A percentile compares a stretch with the other conserved stretches of the same genome.
These are phyloP conservation scores for Pyronema omphalodes DNA, from an alignment of 495 filamentous ascomycete genomes.

Conservation along the genomic window DNA sequence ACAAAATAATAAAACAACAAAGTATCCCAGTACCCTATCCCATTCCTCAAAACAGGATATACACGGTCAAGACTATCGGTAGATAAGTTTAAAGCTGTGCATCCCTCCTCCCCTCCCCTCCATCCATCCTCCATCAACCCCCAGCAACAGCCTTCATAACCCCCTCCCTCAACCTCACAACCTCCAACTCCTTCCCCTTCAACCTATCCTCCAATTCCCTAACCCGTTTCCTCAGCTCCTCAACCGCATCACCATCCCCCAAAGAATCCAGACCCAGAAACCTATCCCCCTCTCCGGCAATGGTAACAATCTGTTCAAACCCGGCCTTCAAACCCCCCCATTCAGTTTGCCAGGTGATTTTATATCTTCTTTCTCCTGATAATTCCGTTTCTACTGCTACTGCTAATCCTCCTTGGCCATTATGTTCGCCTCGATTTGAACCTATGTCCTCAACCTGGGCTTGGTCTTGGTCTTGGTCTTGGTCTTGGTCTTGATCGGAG, in stretches of 20 bases:
- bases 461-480: conserved; percentile 14
- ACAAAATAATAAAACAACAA: no score
- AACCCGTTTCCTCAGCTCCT: conserved; percentile 17
- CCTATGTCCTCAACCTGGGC: conserved; percentile 6
- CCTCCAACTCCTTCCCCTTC: conserved; percentile 18
- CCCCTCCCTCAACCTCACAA: conserved; percentile 14
- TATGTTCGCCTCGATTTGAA: no score
- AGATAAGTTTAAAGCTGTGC: no score
- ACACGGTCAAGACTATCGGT: no score
- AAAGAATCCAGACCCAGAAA: not conserved
- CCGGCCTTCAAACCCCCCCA: conserved; percentile 19
- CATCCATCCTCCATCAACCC: no score
- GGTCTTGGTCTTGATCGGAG: conserved; percentile 1
- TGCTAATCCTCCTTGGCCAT: no score
- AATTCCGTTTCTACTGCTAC: no score
- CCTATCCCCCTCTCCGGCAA: conserved; percentile 3
- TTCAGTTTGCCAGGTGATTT: conserved; percentile 16
- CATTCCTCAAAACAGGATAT: no score
- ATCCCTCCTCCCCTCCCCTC: no score
- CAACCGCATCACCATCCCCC: conserved; percentile 2
- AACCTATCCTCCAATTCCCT: conserved; percentile 13
- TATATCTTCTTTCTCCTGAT: conserved; percentile 11
- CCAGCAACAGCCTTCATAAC: conserved; percentile 19
- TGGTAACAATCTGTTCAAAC: conserved; percentile 17
- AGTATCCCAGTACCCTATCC: no score